These are phyloP conservation scores for Ilyonectria mors-panacis DNA, from an alignment of 2,329 filamentous ascomycete species.

Conservation along the genomic window DNA sequence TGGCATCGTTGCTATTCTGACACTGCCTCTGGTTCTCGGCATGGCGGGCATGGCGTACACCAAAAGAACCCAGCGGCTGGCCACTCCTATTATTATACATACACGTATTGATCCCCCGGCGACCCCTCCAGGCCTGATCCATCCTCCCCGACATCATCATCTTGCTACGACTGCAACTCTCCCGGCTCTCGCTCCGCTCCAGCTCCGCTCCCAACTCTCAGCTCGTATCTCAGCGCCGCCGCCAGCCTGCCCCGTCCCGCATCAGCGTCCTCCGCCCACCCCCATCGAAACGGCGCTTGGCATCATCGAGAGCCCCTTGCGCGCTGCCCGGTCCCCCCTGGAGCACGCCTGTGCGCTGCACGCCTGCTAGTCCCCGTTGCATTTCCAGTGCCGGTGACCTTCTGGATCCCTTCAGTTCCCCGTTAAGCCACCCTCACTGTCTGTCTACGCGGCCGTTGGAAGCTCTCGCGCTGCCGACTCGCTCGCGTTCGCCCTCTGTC, in stretches of 20 bases:
- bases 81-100: constrained; percentile 32
- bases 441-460: constrained; percentile 8
- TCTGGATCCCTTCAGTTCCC: constrained; percentile 33
- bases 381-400: constrained; percentile 19
- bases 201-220: constrained; percentile 12
- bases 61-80: constrained; percentile 16
- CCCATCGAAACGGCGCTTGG: constrained; percentile 30
- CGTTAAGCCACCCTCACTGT: constrained; percentile 10
- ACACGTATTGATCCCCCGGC: constrained; percentile 33
- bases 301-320: constrained; percentile 22
- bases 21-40: constrained; percentile 31
- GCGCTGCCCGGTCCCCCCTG: constrained; percentile 26
- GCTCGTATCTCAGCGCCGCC: constrained; percentile 27
- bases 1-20: constrained; percentile 16
- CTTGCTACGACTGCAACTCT: constrained; percentile 15
- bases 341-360: constrained; percentile 6
- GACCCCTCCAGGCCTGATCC: constrained; percentile 19
- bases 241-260: constrained; percentile 21
- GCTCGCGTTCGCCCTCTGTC: constrained; percentile 3
- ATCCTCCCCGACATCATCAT: constrained; percentile 22
- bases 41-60: constrained; percentile 15
- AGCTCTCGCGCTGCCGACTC: constrained; percentile 9
- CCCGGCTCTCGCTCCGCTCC: constrained; percentile 6
- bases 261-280: constrained; percentile 23
- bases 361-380: constrained; percentile 24